phyloP scores from a whole-genome alignment of 768 basidiomycete genomes.

The Tricholoma hemisulphureum region DNA sequence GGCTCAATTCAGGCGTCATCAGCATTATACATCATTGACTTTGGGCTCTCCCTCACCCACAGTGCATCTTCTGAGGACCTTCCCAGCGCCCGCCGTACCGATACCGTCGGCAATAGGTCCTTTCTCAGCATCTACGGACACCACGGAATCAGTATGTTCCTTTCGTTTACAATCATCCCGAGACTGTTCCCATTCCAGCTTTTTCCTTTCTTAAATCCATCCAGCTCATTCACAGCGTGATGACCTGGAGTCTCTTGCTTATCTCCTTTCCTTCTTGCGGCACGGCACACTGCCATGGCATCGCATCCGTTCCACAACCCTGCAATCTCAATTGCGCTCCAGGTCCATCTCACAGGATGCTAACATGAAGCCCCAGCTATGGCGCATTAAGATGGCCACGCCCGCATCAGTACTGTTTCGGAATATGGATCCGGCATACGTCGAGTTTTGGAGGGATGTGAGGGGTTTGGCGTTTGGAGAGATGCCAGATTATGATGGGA shows the following conservation, averaged over 20 bases:
- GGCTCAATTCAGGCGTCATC: neutral
- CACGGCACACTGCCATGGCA: slow-evolving; percentile 33
- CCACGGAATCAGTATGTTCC: slow-evolving; percentile 28
- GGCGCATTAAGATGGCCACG: slow-evolving; percentile 29
- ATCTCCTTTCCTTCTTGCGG: slow-evolving; percentile 32
- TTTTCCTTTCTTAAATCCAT: neutral
- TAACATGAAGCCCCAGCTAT: slow-evolving; percentile 18
- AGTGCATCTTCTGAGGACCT: slow-evolving; percentile 7
- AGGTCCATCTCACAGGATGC: neutral
- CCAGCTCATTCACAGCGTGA: slow-evolving; percentile 35
- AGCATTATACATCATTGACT: slow-evolving; percentile 27
- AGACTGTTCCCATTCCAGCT: neutral
- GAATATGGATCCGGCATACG: slow-evolving; percentile 26
- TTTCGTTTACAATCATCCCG: neutral
- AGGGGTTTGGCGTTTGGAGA: slow-evolving; percentile 31
- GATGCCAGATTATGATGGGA: slow-evolving; percentile 25
- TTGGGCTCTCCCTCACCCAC: slow-evolving; percentile 23
- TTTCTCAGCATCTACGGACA: slow-evolving; percentile 32
- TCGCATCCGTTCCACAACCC: neutral
- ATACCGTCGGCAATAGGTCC: slow-evolving; percentile 27
- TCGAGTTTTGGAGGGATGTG: slow-evolving; percentile 31
- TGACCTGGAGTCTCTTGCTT: slow-evolving; percentile 37
- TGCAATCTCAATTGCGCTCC: neutral
- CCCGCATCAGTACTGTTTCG: slow-evolving; percentile 25
- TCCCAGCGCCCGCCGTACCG: slow-evolving; percentile 17